These are phyloP conservation scores for Amanita molliuscula DNA, from an alignment of 768 basidiomycete genomes.

Conservation along the genomic window DNA sequence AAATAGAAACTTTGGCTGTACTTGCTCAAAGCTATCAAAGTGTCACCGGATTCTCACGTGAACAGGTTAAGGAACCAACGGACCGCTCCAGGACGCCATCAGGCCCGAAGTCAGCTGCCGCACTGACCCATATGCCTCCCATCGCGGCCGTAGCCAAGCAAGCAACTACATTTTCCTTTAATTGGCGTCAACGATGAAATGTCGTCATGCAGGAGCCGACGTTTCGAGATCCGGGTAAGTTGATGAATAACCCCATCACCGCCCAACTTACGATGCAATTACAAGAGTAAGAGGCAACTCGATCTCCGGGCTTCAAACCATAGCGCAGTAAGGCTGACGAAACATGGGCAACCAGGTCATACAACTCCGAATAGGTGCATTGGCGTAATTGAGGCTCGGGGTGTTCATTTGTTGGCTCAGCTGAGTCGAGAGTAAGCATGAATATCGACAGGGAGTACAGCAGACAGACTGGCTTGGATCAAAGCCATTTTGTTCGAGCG, in stretches of 20 bases:
- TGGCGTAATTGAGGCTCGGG: conserved; percentile 32
- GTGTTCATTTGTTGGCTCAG: conserved; percentile 47
- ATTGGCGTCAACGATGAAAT: neutral
- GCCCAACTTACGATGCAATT: conserved; percentile 59
- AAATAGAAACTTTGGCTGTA: conserved; percentile 63
- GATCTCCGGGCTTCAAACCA: conserved; percentile 53
- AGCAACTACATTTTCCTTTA: conserved; percentile 56
- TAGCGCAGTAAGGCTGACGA: conserved; percentile 45
- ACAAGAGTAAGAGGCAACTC: conserved; percentile 69
- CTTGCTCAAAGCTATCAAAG: conserved; percentile 59
- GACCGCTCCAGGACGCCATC: conserved; percentile 68
- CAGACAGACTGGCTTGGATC: conserved; percentile 55
- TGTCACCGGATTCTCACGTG: neutral
- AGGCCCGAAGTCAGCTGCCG: conserved; percentile 76
- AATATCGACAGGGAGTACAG: conserved; percentile 7
- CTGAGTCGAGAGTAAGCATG: conserved; percentile 22
- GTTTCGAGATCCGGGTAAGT: neutral
- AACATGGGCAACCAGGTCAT: conserved; percentile 41
- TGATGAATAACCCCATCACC: neutral
- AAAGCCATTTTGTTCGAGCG: conserved; percentile 54
- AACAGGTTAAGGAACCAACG: conserved; percentile 8
- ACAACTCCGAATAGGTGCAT: conserved; percentile 48
- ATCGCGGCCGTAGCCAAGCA: conserved; percentile 62
- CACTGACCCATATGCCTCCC: conserved; percentile 77
- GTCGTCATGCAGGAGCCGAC: neutral